Evolutionary conservation across 2,329 filamentous ascomycete species (phyloP).

Genomic region (Ophiostoma piceae): DNA sequence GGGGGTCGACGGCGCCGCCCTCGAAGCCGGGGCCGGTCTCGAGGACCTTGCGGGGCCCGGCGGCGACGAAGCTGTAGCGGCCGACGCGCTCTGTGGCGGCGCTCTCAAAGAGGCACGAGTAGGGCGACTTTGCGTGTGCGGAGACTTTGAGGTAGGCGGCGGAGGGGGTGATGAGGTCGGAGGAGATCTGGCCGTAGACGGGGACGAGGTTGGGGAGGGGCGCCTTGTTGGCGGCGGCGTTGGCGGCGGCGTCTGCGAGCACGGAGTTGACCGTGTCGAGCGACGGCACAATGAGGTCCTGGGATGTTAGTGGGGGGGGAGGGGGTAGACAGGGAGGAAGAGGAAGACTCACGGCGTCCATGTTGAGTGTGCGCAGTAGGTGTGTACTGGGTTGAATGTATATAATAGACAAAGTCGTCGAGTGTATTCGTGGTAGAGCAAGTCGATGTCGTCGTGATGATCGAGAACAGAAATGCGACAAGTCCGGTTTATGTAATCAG

Average conservation of each 20-base stretch:
- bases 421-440: not conserved
- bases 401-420: not conserved
- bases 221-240: constrained; percentile 5
- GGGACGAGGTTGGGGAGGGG: constrained; percentile 27
- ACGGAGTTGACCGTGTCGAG: constrained; percentile 29
- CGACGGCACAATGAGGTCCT: constrained; percentile 30
- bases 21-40: constrained; percentile 77
- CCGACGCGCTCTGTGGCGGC: constrained; percentile 87
- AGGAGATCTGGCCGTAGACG: constrained; percentile 37
- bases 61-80: constrained; percentile 82
- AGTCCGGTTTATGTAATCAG: not conserved
- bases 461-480: not conserved
- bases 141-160: constrained; percentile 90
- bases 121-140: constrained; percentile 57
- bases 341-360: constrained; percentile 5
- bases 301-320: not conserved
- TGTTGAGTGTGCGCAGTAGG: not conserved
- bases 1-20: constrained; percentile 76
- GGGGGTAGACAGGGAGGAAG: not conserved
- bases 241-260: constrained; percentile 23
- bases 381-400: not conserved
- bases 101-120: constrained; percentile 90
- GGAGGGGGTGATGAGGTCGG: constrained; percentile 91
- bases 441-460: not conserved
- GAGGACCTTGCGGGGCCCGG: constrained; percentile 71